These are phyloP conservation scores for Pseudopithomyces maydicus DNA, from an alignment of 2,329 filamentous ascomycete species.

Conservation along the genomic window DNA sequence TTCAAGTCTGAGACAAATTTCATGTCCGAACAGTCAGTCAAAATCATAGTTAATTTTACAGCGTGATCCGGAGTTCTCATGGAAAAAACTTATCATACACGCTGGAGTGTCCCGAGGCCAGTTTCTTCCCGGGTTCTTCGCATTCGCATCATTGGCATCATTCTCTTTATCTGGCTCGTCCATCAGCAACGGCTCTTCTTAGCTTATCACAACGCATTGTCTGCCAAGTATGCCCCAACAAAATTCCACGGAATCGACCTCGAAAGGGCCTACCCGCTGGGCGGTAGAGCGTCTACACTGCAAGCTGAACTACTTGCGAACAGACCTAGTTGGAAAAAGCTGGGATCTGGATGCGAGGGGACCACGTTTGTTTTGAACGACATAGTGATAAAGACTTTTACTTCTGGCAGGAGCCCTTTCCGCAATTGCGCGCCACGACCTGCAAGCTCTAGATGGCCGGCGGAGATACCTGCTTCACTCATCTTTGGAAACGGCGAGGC, in stretches of 20 bases:
- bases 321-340: constrained; percentile 20
- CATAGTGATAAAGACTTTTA: constrained; percentile 34
- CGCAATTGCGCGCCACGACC: constrained; percentile 27
- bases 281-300: constrained; percentile 15
- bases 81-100: not conserved
- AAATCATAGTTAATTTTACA: not conserved
- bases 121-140: not conserved
- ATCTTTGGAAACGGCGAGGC: constrained; percentile 19
- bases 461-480: constrained; percentile 33
- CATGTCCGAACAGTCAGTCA: not conserved
- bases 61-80: not conserved
- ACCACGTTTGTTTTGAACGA: constrained; percentile 25
- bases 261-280: not conserved
- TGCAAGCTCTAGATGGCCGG: constrained; percentile 23
- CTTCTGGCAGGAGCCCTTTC: constrained; percentile 27
- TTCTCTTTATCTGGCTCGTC: constrained; percentile 19
- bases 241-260: constrained; percentile 7
- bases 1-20: too few relatives aligned
- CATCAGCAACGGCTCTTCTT: constrained; percentile 25
- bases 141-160: constrained; percentile 19
- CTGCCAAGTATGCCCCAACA: constrained; percentile 28
- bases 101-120: not conserved
- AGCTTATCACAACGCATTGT: constrained; percentile 22
- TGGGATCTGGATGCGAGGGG: constrained; percentile 33
- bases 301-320: constrained; percentile 25